Conservation (phyloP, 1,284 basidiomycete genomes). For the Ceratobasidium sp. region DNA sequence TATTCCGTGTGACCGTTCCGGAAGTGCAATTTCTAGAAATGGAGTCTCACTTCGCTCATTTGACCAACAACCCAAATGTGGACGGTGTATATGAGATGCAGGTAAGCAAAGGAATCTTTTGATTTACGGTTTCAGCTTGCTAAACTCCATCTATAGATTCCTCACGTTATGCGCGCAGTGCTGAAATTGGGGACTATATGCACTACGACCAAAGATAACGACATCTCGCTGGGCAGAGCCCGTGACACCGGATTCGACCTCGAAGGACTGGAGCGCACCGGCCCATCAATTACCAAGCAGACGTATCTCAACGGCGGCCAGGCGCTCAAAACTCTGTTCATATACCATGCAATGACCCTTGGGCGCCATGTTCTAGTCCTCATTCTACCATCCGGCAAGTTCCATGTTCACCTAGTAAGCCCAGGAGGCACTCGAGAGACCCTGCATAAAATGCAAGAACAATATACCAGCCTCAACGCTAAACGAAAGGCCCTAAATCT, state of each 20-base stretch:
- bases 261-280: slow-evolving; percentile 81
- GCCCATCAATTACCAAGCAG: slow-evolving; percentile 71
- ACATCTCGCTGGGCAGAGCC: slow-evolving; percentile 85
- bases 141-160: slow-evolving; percentile 69
- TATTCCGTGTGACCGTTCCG: slow-evolving; percentile 88
- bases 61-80: slow-evolving; percentile 95
- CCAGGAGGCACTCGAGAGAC: slow-evolving; percentile 87
- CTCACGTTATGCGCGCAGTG: slow-evolving; percentile 86
- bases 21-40: slow-evolving; percentile 89
- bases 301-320: slow-evolving; percentile 84
- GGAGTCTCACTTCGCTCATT: slow-evolving; percentile 90
- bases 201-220: slow-evolving; percentile 72
- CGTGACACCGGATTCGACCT: slow-evolving; percentile 89
- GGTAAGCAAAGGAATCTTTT: slow-evolving; percentile 61
- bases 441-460: slow-evolving; percentile 80
- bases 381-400: slow-evolving; percentile 80
- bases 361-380: slow-evolving; percentile 92
- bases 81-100: slow-evolving; percentile 97
- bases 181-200: slow-evolving; percentile 90
- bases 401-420: slow-evolving; percentile 92
- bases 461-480: slow-evolving; percentile 73
- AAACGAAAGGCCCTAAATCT: slow-evolving; percentile 55
- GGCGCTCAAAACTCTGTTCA: slow-evolving; percentile 85
- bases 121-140: background rate
- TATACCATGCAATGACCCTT: slow-evolving; percentile 85